phyloP scores from a whole-genome alignment of 768 basidiomycete species.

The Butyriboletus loyo region DNA sequence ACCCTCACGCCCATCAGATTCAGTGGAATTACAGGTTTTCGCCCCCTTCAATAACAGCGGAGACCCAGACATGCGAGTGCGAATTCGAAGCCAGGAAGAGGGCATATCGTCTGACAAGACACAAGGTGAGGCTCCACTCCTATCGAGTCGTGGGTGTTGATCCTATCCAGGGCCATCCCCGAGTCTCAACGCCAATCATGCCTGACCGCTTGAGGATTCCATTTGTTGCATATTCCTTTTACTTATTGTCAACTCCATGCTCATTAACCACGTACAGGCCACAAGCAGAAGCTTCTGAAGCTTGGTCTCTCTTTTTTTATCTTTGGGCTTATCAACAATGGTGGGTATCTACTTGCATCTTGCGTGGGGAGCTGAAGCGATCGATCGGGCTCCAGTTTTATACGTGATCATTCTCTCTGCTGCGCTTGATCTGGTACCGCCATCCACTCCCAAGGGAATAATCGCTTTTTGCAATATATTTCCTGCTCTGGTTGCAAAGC shows the following conservation, averaged over 20 bases:
- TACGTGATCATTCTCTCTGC: conserved; percentile 98
- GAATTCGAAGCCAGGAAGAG: conserved; percentile 9
- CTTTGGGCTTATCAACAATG: conserved; percentile 92
- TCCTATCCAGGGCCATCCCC: conserved; percentile 21
- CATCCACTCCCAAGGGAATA: conserved; percentile 89
- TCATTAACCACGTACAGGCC: conserved; percentile 19
- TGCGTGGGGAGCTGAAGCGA: neutral
- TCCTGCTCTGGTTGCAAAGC: conserved; percentile 81
- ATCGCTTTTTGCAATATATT: conserved; percentile 95
- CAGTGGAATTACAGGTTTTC: conserved; percentile 22
- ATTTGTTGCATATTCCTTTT: conserved; percentile 22
- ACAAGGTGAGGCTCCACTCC: conserved; percentile 19
- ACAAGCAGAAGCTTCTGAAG: conserved; percentile 31
- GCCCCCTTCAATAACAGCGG: neutral
- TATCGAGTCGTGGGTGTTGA: conserved; percentile 25
- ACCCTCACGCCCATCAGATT: neutral
- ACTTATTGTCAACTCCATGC: conserved; percentile 2
- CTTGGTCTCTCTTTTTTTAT: conserved; percentile 75
- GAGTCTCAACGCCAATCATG: conserved; percentile 5
- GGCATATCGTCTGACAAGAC: conserved; percentile 14
- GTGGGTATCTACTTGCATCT: conserved; percentile 35
- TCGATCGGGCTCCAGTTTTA: conserved; percentile 50
- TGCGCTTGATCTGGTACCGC: conserved; percentile 90
- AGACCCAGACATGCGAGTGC: conserved; percentile 11
- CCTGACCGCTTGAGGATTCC: conserved; percentile 7